Evolutionary conservation across 768 basidiomycete species (phyloP).

Genomic region (Podaxis sp.): DNA sequence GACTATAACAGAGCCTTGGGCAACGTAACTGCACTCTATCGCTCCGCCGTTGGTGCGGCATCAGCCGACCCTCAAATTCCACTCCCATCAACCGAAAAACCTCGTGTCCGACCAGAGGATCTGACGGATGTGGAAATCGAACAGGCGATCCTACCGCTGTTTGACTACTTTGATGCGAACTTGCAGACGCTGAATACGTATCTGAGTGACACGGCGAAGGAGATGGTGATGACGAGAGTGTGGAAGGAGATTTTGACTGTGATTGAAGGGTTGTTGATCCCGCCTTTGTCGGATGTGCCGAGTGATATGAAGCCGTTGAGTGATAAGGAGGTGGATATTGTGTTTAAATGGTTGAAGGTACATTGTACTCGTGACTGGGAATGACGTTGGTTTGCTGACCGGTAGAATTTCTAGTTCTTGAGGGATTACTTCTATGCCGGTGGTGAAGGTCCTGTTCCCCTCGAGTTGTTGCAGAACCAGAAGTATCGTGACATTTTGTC

Average conservation of each 20-base stretch:
- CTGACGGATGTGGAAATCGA: slow-evolving; percentile 94
- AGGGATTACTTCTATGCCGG: slow-evolving; percentile 93
- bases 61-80: slow-evolving; percentile 76
- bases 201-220: slow-evolving; percentile 79
- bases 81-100: slow-evolving; percentile 71
- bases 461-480: slow-evolving; percentile 87
- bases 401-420: slow-evolving; percentile 63
- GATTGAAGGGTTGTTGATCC: slow-evolving; percentile 87
- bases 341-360: slow-evolving; percentile 98
- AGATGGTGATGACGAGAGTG: slow-evolving; percentile 88
- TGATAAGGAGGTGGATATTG: slow-evolving; percentile 97
- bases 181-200: slow-evolving; percentile 88
- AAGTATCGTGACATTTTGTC: slow-evolving; percentile 92
- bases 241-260: slow-evolving; percentile 95
- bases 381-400: background rate
- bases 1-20: slow-evolving; percentile 92
- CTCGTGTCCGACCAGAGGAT: slow-evolving; percentile 75
- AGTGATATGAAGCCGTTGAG: slow-evolving; percentile 91
- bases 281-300: slow-evolving; percentile 80
- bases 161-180: slow-evolving; percentile 96
- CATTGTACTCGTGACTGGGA: background rate
- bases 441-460: slow-evolving; percentile 87
- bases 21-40: slow-evolving; percentile 78
- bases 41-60: slow-evolving; percentile 69
- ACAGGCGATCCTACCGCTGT: slow-evolving; percentile 84